These are phyloP conservation scores for Phaeomoniella chlamydospora DNA, from an alignment of 2,329 filamentous ascomycete species.

Conservation along the genomic window DNA sequence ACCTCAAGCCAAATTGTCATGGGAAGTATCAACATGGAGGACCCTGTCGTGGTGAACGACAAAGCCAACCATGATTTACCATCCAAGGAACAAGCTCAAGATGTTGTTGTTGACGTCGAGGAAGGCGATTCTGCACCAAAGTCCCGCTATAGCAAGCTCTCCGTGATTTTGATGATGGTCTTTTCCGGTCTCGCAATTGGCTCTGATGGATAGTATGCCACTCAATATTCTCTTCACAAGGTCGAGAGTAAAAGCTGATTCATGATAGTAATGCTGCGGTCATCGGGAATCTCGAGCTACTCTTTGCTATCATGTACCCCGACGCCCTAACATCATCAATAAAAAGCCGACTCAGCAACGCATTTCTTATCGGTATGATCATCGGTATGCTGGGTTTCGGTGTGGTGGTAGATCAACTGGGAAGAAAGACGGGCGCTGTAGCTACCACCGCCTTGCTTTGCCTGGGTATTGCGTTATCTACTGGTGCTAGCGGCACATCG, in stretches of 20 bases:
- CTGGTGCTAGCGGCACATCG: constrained; percentile 27
- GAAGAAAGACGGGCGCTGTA: constrained; percentile 33
- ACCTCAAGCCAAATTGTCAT: no score
- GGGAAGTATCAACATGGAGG: no score
- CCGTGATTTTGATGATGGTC: constrained; percentile 18
- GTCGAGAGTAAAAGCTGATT: background rate
- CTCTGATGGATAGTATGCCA: constrained; percentile 23
- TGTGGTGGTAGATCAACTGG: constrained; percentile 32
- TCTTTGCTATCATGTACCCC: constrained; percentile 19
- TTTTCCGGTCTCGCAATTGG: constrained; percentile 22
- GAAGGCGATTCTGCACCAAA: constrained; percentile 1
- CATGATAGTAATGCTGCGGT: constrained; percentile 3
- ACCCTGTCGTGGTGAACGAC: no score
- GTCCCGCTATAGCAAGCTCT: constrained; percentile 7
- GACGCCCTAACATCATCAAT: constrained; percentile 20
- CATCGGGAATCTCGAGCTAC: constrained; percentile 20
- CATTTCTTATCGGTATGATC: constrained; percentile 41
- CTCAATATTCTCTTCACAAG: constrained; percentile 16
- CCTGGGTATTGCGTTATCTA: constrained; percentile 30
- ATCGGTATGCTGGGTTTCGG: constrained; percentile 42
- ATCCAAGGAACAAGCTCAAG: no score
- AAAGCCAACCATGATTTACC: no score
- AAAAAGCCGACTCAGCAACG: constrained; percentile 38
- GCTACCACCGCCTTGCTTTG: constrained; percentile 32
- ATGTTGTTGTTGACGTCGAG: no score